A percentile compares a stretch with the other conserved stretches of the same genome.
phyloP scores from a whole-genome alignment of 495 filamentous ascomycete species.

The Hypomontagnella submonticulosa region DNA sequence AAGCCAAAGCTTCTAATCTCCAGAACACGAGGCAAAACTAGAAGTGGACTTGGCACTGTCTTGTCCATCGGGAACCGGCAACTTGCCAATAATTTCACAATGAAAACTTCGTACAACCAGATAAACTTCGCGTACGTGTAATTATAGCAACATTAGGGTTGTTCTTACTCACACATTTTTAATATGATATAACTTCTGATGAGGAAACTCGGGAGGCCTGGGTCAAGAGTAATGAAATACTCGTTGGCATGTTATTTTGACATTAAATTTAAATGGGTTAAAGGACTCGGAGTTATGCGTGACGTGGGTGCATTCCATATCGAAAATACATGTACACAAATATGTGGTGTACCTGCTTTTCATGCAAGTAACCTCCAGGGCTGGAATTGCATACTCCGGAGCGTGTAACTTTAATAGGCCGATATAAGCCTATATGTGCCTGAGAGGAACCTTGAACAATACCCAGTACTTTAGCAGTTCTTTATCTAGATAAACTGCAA shows the following conservation, averaged over 20 bases:
- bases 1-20: constrained; percentile 23
- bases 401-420: too few relatives aligned
- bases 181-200: too few relatives aligned
- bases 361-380: constrained; percentile 31
- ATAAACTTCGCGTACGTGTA: too few relatives aligned
- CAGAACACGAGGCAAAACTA: constrained; percentile 30
- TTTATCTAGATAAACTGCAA: too few relatives aligned
- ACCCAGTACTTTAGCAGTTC: too few relatives aligned
- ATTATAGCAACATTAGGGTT: too few relatives aligned
- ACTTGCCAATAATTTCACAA: constrained; percentile 9
- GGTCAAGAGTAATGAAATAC: not conserved
- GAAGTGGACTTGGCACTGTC: constrained; percentile 25
- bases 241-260: not conserved
- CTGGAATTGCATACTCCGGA: constrained; percentile 1
- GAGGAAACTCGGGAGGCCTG: too few relatives aligned
- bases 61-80: constrained; percentile 29
- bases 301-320: constrained; percentile 24
- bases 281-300: constrained; percentile 1
- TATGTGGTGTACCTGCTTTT: constrained; percentile 34
- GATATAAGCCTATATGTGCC: too few relatives aligned
- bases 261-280: not conserved
- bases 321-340: constrained; percentile 3
- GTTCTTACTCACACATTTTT: too few relatives aligned
- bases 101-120: not conserved
- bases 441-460: too few relatives aligned